Evolutionary conservation across 805 yeast genomes (phyloP).

Genomic region (Metahyphopichia silvanorum): DNA sequence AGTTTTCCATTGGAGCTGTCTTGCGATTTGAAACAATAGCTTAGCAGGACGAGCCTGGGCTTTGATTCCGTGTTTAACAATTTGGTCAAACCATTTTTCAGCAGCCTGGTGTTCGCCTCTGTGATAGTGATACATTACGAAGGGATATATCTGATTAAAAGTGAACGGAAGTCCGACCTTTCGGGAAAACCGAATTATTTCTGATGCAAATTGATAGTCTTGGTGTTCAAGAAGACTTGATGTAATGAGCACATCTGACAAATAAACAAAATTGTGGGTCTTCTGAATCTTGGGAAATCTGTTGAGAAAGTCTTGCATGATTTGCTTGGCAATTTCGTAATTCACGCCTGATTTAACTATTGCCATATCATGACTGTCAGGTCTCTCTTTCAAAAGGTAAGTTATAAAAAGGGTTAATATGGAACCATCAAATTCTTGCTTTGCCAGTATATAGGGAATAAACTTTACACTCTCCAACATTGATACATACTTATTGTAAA

Average conservation of each 20-base stretch:
- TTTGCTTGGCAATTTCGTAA: slow-evolving; percentile 24
- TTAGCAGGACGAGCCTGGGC: slow-evolving; percentile 26
- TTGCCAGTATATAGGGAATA: slow-evolving; percentile 10
- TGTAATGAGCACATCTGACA: slow-evolving; percentile 28
- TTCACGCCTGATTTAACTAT: slow-evolving; percentile 4
- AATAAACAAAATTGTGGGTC: slow-evolving; percentile 14
- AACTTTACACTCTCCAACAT: too few relatives aligned
- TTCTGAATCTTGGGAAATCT: slow-evolving; percentile 9
- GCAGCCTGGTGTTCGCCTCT: slow-evolving; percentile 28
- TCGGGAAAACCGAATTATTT: slow-evolving; percentile 23
- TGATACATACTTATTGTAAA: slow-evolving; percentile 22
- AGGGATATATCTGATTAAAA: slow-evolving; percentile 38
- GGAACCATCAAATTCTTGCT: slow-evolving; percentile 12
- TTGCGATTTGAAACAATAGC: slow-evolving; percentile 28
- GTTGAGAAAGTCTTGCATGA: slow-evolving; percentile 20
- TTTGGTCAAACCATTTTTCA: slow-evolving; percentile 33
- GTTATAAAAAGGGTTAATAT: slow-evolving; percentile 20
- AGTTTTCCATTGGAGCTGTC: slow-evolving; percentile 32
- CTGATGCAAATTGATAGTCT: slow-evolving; percentile 32
- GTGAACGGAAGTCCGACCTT: slow-evolving; percentile 28
- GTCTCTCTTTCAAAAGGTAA: slow-evolving; percentile 20
- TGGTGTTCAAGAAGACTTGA: slow-evolving; percentile 28
- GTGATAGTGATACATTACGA: slow-evolving; percentile 32
- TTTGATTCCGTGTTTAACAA: slow-evolving; percentile 27
- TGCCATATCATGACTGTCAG: slow-evolving; percentile 13